A percentile compares a stretch with the other conserved stretches of the same genome.
Evolutionary conservation across 345 rosid genomes (phyloP).

Genomic region (Eucalyptus tenuipes): DNA sequence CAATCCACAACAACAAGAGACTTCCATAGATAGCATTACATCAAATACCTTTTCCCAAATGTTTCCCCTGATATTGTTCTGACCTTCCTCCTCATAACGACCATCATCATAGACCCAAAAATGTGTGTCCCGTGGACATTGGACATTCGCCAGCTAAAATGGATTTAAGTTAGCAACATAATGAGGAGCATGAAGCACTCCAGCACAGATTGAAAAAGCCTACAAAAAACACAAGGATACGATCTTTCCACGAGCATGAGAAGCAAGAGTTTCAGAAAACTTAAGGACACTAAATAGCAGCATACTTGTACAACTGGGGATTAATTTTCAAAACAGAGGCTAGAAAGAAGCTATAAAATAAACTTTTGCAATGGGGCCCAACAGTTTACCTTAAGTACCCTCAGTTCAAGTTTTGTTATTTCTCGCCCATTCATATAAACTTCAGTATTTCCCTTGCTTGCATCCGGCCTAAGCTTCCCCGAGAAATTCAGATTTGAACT

Average conservation of each 20-base stretch:
- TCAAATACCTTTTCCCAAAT: conserved; percentile 70
- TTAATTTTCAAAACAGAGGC: neutral
- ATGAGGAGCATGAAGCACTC: neutral
- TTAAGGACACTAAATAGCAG: neutral
- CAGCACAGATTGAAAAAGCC: neutral
- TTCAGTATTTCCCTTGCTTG: conserved; percentile 85
- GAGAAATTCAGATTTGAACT: conserved; percentile 86
- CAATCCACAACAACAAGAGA: neutral
- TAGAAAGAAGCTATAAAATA: neutral
- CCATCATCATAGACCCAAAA: conserved; percentile 89
- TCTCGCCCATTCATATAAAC: conserved; percentile 91
- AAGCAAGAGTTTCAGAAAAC: neutral
- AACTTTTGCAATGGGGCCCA: neutral
- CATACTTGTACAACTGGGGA: neutral
- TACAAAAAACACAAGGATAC: neutral
- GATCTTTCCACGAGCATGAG: neutral
- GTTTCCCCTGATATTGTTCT: conserved; percentile 70
- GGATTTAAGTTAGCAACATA: neutral
- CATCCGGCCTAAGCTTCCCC: conserved; percentile 60
- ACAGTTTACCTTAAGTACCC: conserved; percentile 60
- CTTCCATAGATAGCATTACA: neutral
- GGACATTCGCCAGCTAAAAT: conserved; percentile 58
- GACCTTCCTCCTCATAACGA: conserved; percentile 83
- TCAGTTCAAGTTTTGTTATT: conserved; percentile 76
- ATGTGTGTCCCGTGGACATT: conserved; percentile 75